Conservation (phyloP, 2,329 filamentous ascomycete genomes). For the Aspergillus fumigatus region DNA sequence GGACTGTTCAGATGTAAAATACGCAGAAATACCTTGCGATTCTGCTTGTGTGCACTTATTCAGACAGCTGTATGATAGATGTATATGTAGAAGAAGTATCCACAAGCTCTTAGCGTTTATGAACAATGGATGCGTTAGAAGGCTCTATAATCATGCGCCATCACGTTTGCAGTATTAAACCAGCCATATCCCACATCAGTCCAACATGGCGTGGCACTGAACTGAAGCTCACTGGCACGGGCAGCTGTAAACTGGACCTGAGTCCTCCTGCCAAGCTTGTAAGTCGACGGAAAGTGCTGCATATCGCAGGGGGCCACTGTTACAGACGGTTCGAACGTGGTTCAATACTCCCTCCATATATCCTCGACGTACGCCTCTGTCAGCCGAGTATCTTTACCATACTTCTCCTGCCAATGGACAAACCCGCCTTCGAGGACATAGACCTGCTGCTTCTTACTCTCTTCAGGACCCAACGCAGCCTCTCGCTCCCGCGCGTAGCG, state of each 20-base stretch:
- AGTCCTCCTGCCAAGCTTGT: not conserved
- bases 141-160: not conserved
- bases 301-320: not conserved
- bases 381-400: constrained; percentile 69
- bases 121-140: not conserved
- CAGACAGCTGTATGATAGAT: constrained; percentile 7
- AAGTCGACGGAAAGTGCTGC: not conserved
- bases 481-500: constrained; percentile 65
- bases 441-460: constrained; percentile 60
- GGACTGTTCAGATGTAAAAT: constrained; percentile 42
- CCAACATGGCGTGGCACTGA: not conserved
- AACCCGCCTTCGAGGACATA: constrained; percentile 82
- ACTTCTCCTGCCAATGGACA: constrained; percentile 78
- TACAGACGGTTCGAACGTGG: no score
- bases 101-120: not conserved
- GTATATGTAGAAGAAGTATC: not conserved
- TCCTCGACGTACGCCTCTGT: constrained; percentile 83
- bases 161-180: not conserved
- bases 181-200: not conserved
- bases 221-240: not conserved
- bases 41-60: constrained; percentile 1
- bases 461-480: constrained; percentile 42
- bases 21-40: constrained; percentile 4
- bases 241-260: not conserved
- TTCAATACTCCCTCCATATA: constrained; percentile 63